These are phyloP conservation scores for Apiospora saccharicola DNA, from an alignment of 2,329 filamentous ascomycete species.

Conservation along the genomic window DNA sequence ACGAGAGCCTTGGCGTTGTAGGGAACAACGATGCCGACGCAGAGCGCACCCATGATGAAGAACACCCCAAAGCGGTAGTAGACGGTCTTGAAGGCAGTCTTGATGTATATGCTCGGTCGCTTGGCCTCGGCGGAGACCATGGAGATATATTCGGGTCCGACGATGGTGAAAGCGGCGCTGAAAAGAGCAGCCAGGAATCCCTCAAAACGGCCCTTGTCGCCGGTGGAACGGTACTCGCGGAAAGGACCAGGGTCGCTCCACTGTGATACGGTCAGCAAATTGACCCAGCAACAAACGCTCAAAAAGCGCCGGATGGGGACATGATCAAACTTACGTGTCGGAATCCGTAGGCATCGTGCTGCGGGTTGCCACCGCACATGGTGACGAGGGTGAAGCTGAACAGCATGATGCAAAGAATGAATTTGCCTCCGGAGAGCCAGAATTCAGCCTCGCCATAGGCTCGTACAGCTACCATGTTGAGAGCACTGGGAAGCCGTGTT, in stretches of 20 bases:
- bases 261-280: neutral
- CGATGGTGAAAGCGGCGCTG: constrained; percentile 62
- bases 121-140: constrained; percentile 57
- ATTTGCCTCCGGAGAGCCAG: constrained; percentile 52
- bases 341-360: constrained; percentile 46
- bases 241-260: constrained; percentile 62
- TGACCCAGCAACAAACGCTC: no score
- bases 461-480: constrained; percentile 51
- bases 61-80: constrained; percentile 69
- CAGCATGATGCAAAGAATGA: constrained; percentile 43
- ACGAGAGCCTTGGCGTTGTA: constrained; percentile 65
- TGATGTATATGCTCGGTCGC: constrained; percentile 62
- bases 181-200: constrained; percentile 66
- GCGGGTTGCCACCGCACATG: constrained; percentile 52
- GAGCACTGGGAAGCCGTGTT: constrained; percentile 29
- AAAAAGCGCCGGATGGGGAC: neutral
- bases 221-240: constrained; percentile 54
- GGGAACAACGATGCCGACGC: constrained; percentile 66
- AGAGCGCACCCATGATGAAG: constrained; percentile 69
- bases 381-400: constrained; percentile 51
- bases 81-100: constrained; percentile 67
- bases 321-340: constrained; percentile 32
- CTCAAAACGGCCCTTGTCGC: constrained; percentile 63
- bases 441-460: constrained; percentile 56
- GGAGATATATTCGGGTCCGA: constrained; percentile 65